These are phyloP conservation scores for Phtheirospermum japonicum DNA, from an alignment of 257 asterid species.

Conservation along the genomic window DNA sequence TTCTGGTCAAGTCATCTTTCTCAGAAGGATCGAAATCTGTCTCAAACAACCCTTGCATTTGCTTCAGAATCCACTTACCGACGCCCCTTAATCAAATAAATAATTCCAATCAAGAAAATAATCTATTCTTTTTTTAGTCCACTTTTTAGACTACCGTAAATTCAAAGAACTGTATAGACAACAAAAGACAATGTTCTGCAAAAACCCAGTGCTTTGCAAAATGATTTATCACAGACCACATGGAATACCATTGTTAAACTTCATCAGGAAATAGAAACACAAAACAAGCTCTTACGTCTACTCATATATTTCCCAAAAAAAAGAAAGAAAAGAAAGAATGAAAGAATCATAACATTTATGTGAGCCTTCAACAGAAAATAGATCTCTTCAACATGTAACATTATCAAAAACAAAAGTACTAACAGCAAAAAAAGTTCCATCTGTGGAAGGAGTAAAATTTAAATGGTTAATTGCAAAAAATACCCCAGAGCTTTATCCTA, in stretches of 20 bases:
- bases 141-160: neutral
- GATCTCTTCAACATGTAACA: neutral
- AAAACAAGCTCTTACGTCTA: neutral
- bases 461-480: too few species aligned
- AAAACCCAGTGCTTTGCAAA: neutral
- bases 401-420: neutral
- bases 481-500: too few species aligned
- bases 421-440: neutral
- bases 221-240: neutral
- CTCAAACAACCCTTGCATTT: slow-evolving; percentile 66
- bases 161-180: slow-evolving; percentile 2
- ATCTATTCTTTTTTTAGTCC: neutral
- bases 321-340: neutral
- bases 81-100: slow-evolving; percentile 58
- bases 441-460: neutral
- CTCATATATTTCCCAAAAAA: neutral
- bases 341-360: neutral
- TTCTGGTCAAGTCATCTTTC: slow-evolving; percentile 36
- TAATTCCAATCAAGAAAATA: slow-evolving; percentile 1
- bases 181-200: neutral
- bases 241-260: neutral
- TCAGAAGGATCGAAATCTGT: slow-evolving; percentile 44
- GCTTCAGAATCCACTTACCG: slow-evolving; percentile 93
- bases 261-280: neutral
- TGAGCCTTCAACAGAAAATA: neutral